phyloP scores from a whole-genome alignment of 805 yeast genomes.

The Kurtzmaniella cleridarum region DNA sequence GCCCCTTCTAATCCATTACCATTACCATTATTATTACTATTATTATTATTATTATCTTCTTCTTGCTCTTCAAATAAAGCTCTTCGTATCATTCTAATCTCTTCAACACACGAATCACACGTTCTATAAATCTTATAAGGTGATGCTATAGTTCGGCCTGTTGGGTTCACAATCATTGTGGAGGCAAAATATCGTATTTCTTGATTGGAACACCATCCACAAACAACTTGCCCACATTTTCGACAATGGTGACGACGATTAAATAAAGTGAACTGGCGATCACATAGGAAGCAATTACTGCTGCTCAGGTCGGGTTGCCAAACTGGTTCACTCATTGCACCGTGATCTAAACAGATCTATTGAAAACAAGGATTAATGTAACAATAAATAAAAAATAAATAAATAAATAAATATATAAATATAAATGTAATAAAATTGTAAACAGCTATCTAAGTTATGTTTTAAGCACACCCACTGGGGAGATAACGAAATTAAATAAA shows the following conservation, averaged over 20 bases:
- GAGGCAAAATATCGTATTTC: slow-evolving; percentile 51
- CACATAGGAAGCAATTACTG: slow-evolving; percentile 51
- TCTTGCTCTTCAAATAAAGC: slow-evolving; percentile 28
- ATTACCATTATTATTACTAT: not conserved
- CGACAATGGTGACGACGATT: slow-evolving; percentile 81
- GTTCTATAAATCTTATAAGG: slow-evolving; percentile 63
- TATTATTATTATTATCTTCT: not conserved
- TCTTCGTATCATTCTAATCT: slow-evolving; percentile 44
- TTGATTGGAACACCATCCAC: slow-evolving; percentile 60
- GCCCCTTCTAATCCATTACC: not conserved
- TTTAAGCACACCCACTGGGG: no score
- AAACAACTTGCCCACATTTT: slow-evolving; percentile 73
- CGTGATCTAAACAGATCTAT: no score
- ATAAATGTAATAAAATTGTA: no score
- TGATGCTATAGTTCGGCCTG: slow-evolving; percentile 43
- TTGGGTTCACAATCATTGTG: slow-evolving; percentile 53
- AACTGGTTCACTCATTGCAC: slow-evolving; percentile 21
- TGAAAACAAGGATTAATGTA: no score
- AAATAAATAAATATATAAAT: no score
- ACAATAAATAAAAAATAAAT: no score
- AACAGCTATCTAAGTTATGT: no score
- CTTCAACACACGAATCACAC: slow-evolving; percentile 68
- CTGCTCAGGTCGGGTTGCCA: slow-evolving; percentile 73
- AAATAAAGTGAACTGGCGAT: slow-evolving; percentile 48
- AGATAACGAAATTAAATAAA: no score